A percentile compares a stretch with the other conserved stretches of the same genome.
Conservation (phyloP, 176 grass and related monocot species). For the Raddia guianensis region DNA sequence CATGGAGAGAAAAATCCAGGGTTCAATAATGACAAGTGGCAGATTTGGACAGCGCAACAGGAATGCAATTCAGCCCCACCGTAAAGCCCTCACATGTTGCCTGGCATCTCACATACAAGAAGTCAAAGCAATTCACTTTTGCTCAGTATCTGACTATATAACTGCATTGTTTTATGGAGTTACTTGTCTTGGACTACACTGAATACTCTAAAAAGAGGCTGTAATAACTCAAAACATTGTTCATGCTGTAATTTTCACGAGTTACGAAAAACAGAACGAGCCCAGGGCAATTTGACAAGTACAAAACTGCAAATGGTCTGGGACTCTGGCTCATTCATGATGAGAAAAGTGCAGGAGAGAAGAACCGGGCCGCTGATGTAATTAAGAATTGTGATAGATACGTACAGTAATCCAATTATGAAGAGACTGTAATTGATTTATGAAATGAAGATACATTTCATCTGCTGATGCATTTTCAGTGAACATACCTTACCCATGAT, state of each 20-base stretch:
- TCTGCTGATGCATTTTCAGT: constrained; percentile 18
- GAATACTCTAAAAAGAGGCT: constrained; percentile 19
- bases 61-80: constrained; percentile 48
- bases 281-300: constrained; percentile 23
- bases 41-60: constrained; percentile 54
- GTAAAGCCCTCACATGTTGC: constrained; percentile 48
- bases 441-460: background rate
- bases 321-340: background rate
- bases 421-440: background rate
- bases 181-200: constrained; percentile 36
- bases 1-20: constrained; percentile 6
- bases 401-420: background rate
- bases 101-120: constrained; percentile 54
- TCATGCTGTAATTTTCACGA: background rate
- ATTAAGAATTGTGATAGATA: background rate
- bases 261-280: background rate
- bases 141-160: constrained; percentile 37
- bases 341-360: background rate
- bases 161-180: constrained; percentile 37
- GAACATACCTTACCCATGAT: constrained; percentile 97
- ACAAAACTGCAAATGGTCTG: constrained; percentile 14
- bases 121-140: constrained; percentile 66
- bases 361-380: background rate
- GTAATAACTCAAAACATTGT: constrained; percentile 32
- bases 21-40: constrained; percentile 49